Conservation (phyloP, 2,329 filamentous ascomycete genomes). For the Alternaria triticina region DNA sequence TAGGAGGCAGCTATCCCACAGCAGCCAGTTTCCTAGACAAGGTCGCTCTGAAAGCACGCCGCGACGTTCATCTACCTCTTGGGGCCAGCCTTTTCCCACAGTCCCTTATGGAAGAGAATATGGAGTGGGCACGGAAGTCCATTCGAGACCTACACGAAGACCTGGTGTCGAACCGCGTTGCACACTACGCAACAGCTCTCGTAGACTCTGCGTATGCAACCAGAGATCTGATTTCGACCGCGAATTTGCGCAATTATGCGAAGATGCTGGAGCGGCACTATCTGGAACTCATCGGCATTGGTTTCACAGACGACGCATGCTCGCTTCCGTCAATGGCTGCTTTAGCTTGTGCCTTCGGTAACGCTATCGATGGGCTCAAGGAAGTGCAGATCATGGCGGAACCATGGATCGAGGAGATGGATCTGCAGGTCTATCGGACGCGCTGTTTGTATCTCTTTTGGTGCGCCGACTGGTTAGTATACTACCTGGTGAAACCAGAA, state of each 20-base stretch:
- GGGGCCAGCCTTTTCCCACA: slow-evolving; percentile 10
- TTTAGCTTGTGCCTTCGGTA: slow-evolving; percentile 5
- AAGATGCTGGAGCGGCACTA: background rate
- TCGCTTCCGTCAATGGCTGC: slow-evolving; percentile 8
- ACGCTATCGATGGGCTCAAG: slow-evolving; percentile 12
- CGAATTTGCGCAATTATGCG: background rate
- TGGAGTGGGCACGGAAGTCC: slow-evolving; percentile 4
- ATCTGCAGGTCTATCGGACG: slow-evolving; percentile 12
- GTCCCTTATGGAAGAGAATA: background rate
- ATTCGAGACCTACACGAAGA: slow-evolving; percentile 4
- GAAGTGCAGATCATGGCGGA: background rate
- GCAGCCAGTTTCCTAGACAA: background rate
- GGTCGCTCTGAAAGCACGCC: slow-evolving; percentile 4
- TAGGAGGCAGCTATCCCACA: background rate
- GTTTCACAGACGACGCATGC: slow-evolving; percentile 6
- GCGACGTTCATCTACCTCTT: slow-evolving; percentile 10
- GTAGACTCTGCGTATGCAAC: background rate
- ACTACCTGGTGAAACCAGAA: slow-evolving; percentile 5
- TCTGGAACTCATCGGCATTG: slow-evolving; percentile 2
- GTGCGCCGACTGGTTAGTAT: slow-evolving; percentile 16
- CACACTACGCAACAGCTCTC: slow-evolving; percentile 1
- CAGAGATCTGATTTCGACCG: background rate
- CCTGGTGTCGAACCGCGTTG: background rate
- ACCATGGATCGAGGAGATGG: slow-evolving; percentile 6
- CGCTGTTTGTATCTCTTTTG: slow-evolving; percentile 21